A percentile compares a stretch with the other conserved stretches of the same genome.
Conservation (phyloP, 2,329 filamentous ascomycete genomes). For the Scytalidium lignicola region DNA sequence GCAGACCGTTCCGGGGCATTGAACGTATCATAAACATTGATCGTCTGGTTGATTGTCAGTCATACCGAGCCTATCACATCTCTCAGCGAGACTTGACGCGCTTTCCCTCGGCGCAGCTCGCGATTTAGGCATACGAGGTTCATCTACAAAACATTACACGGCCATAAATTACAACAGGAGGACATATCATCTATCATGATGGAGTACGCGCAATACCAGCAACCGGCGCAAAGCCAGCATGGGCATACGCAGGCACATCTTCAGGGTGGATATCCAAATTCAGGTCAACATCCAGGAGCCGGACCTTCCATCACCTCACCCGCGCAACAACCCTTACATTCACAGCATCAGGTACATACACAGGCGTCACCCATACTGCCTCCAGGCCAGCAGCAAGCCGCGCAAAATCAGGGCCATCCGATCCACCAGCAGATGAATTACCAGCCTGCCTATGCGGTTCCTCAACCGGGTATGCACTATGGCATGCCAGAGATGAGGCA, state of each 20-base stretch:
- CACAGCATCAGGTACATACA: constrained; percentile 50
- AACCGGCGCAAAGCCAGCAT: constrained; percentile 53
- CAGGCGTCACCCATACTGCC: constrained; percentile 78
- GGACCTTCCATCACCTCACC: constrained; percentile 62
- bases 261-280: constrained; percentile 57
- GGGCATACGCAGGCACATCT: constrained; percentile 54
- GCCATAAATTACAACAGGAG: not conserved
- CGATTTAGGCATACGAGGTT: constrained; percentile 2
- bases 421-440: constrained; percentile 73
- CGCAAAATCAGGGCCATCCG: constrained; percentile 53
- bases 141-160: not conserved
- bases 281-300: constrained; percentile 45
- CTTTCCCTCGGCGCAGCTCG: not conserved
- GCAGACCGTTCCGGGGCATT: not conserved
- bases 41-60: not conserved
- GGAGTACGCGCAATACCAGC: constrained; percentile 72
- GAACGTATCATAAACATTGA: not conserved
- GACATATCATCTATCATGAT: constrained; percentile 42
- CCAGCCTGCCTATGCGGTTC: constrained; percentile 69
- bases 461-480: constrained; percentile 73
- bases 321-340: constrained; percentile 63
- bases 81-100: constrained; percentile 1
- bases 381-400: constrained; percentile 68
- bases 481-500: constrained; percentile 64
- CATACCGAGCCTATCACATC: not conserved